Evolutionary conservation across 495 filamentous ascomycete species (phyloP).

Genomic region (Neurospora tetraspora): DNA sequence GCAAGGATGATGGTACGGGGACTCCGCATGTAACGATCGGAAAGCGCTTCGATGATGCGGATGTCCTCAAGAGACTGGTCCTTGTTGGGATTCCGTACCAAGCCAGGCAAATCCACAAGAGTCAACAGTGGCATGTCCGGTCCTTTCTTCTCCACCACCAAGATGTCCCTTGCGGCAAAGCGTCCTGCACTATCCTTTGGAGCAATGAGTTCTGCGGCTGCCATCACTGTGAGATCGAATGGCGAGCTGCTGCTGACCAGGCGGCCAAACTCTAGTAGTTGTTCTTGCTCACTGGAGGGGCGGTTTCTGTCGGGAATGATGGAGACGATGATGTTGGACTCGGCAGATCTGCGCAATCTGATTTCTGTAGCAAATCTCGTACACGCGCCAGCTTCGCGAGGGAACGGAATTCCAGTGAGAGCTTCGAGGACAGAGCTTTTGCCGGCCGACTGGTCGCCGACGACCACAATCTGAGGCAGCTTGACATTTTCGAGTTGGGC

Average conservation of each 20-base stretch:
- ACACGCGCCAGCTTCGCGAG: slow-evolving; percentile 52
- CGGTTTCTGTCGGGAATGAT: slow-evolving; percentile 40
- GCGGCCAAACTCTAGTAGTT: slow-evolving; percentile 36
- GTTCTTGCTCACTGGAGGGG: slow-evolving; percentile 23
- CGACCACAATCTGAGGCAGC: slow-evolving; percentile 65
- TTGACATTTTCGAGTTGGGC: slow-evolving; percentile 33
- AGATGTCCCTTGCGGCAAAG: slow-evolving; percentile 35
- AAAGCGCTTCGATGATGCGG: slow-evolving; percentile 33
- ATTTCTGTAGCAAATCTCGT: slow-evolving; percentile 60
- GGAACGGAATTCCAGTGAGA: slow-evolving; percentile 60
- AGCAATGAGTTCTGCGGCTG: slow-evolving; percentile 27
- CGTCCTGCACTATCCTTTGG: slow-evolving; percentile 28
- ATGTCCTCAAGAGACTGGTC: slow-evolving; percentile 38
- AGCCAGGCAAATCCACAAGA: slow-evolving; percentile 46
- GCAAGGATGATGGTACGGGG: slow-evolving; percentile 43
- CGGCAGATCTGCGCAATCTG: slow-evolving; percentile 34
- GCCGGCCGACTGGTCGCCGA: slow-evolving; percentile 60
- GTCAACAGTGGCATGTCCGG: slow-evolving; percentile 45
- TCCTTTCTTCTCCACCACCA: slow-evolving; percentile 43
- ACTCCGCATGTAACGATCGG: slow-evolving; percentile 41
- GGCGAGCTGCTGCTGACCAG: slow-evolving; percentile 18
- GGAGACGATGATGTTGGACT: slow-evolving; percentile 35
- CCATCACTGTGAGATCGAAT: slow-evolving; percentile 27
- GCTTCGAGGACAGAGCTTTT: slow-evolving; percentile 71
- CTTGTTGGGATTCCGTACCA: slow-evolving; percentile 39